Evolutionary conservation across 1,139 yeast species (phyloP).

Genomic region (Candida dubliniensis): DNA sequence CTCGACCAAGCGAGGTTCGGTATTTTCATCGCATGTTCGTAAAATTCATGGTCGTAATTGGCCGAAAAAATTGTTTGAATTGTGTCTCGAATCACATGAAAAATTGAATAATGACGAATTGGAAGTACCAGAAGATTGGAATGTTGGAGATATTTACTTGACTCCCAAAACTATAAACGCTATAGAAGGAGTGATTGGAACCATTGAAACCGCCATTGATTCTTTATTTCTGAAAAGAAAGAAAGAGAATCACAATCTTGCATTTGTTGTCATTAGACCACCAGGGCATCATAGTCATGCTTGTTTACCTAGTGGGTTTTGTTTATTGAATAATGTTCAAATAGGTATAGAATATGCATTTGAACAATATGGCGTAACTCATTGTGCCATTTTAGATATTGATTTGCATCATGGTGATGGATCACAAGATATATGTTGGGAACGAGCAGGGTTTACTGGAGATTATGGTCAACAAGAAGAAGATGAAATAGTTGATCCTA

Average conservation of each 20-base stretch:
- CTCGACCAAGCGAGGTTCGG: conserved; percentile 47
- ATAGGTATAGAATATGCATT: conserved; percentile 81
- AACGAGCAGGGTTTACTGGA: conserved; percentile 62
- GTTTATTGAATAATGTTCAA: conserved; percentile 79
- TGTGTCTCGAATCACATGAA: conserved; percentile 59
- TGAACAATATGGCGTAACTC: conserved; percentile 63
- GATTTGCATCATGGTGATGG: conserved; percentile 96
- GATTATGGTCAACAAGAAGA: conserved; percentile 50
- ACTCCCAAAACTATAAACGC: conserved; percentile 70
- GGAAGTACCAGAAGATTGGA: conserved; percentile 84
- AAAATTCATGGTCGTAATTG: conserved; percentile 76
- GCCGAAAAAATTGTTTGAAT: conserved; percentile 60
- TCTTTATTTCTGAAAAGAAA: conserved; percentile 36
- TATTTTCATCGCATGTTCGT: conserved; percentile 59
- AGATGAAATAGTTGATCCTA: conserved; percentile 35
- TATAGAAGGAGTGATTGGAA: conserved; percentile 76
- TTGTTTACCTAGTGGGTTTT: conserved; percentile 83
- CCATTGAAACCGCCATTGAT: conserved; percentile 74
- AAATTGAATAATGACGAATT: conserved; percentile 56
- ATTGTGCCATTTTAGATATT: conserved; percentile 79
- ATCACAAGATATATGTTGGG: conserved; percentile 85
- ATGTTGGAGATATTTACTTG: conserved; percentile 79
- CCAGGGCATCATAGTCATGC: conserved; percentile 94
- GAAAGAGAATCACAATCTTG: conserved; percentile 47
- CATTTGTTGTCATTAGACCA: conserved; percentile 73